phyloP scores from a whole-genome alignment of 352 stramenopile species.

The Pythium dissotocum region DNA sequence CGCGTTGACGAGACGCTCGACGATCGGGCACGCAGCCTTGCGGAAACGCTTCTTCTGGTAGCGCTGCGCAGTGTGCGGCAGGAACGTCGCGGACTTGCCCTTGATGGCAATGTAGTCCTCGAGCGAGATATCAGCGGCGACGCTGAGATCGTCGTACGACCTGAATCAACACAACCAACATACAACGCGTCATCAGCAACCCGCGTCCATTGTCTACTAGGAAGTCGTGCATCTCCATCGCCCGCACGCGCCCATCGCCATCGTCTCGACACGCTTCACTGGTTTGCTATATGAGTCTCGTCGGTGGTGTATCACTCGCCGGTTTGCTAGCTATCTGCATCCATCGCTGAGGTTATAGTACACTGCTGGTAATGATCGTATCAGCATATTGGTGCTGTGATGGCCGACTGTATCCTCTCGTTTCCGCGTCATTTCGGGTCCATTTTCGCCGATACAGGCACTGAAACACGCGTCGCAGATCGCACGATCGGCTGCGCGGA shows the following conservation, averaged over 20 bases:
- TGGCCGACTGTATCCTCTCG: conserved; percentile 1
- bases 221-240: background rate
- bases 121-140: conserved; percentile 97
- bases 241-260: background rate
- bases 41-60: conserved; percentile 99
- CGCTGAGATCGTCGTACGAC: conserved; percentile 99
- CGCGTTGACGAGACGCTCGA: conserved; percentile 96
- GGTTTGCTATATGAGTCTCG: too few species aligned
- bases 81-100: conserved; percentile 97
- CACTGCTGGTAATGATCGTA: conserved; percentile 6
- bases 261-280: background rate
- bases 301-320: background rate
- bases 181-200: conserved; percentile 28
- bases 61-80: conserved; percentile 98
- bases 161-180: conserved; percentile 40
- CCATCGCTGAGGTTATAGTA: too few species aligned
- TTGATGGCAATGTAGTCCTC: conserved; percentile 99
- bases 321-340: background rate
- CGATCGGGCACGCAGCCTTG: conserved; percentile 99
- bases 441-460: conserved; percentile 7
- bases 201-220: background rate
- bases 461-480: conserved; percentile 7
- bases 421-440: conserved; percentile 14
- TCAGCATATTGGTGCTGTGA: background rate
- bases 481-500: background rate